phyloP scores from a whole-genome alignment of 2,329 filamentous ascomycete species.

The Didymella keratinophila region DNA sequence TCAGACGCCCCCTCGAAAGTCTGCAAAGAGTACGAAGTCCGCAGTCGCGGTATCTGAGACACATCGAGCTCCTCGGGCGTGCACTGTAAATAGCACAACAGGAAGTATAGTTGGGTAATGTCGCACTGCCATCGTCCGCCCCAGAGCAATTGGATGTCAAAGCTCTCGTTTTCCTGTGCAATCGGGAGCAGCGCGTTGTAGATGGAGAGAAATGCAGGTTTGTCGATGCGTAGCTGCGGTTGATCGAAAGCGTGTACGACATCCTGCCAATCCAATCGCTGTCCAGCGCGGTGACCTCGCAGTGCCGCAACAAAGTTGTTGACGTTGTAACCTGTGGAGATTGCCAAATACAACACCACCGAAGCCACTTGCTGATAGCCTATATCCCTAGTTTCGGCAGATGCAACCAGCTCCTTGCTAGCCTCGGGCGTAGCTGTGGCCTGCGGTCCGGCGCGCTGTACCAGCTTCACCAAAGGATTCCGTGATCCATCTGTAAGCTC shows the following conservation, averaged over 20 bases:
- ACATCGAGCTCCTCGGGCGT: slow-evolving; percentile 80
- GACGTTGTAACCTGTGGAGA: slow-evolving; percentile 69
- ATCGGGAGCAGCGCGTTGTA: slow-evolving; percentile 81
- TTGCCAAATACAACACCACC: slow-evolving; percentile 76
- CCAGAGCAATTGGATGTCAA: slow-evolving; percentile 91
- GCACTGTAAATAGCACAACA: slow-evolving; percentile 83
- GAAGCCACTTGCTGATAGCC: slow-evolving; percentile 83
- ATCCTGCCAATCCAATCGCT: slow-evolving; percentile 69
- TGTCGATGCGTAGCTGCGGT: slow-evolving; percentile 75
- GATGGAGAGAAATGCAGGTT: slow-evolving; percentile 79
- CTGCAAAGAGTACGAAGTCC: slow-evolving; percentile 74
- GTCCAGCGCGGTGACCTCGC: slow-evolving; percentile 62
- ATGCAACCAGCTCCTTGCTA: slow-evolving; percentile 66
- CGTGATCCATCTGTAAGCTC: slow-evolving; percentile 69
- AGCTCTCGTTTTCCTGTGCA: slow-evolving; percentile 66
- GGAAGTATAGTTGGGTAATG: slow-evolving; percentile 91
- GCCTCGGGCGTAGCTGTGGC: slow-evolving; percentile 79
- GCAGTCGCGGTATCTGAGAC: slow-evolving; percentile 81
- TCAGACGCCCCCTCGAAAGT: slow-evolving; percentile 69
- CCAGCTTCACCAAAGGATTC: slow-evolving; percentile 66
- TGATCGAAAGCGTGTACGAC: slow-evolving; percentile 84
- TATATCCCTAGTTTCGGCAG: slow-evolving; percentile 68
- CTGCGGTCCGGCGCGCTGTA: slow-evolving; percentile 77
- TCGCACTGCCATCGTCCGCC: slow-evolving; percentile 86
- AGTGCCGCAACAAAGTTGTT: slow-evolving; percentile 71